Percentiles rank a stretch among this genome's conserved stretches.
phyloP scores from a whole-genome alignment of 2,329 filamentous ascomycete genomes.

The Calcarisporium arbuscula region DNA sequence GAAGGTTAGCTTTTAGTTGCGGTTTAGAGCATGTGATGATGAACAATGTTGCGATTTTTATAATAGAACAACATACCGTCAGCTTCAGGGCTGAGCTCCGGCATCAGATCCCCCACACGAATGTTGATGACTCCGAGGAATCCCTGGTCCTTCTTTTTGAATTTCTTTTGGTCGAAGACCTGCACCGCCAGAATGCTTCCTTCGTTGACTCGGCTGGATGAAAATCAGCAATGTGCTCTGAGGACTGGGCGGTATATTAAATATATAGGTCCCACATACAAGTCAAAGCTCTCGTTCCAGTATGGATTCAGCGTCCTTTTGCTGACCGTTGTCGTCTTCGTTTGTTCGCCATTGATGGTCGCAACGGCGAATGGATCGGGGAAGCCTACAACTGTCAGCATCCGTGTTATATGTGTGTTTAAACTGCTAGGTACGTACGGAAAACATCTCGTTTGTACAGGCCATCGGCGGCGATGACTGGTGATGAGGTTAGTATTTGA shows the following conservation, averaged over 20 bases:
- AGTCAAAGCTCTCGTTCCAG: conserved; percentile 98
- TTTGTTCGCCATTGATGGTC: conserved; percentile 96
- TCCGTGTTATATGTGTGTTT: no score
- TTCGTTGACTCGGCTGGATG: conserved; percentile 84
- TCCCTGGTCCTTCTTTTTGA: conserved; percentile 99
- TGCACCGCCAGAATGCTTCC: conserved; percentile 96
- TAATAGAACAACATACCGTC: conserved; percentile 61
- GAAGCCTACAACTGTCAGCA: conserved; percentile 82
- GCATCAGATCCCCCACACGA: conserved; percentile 84
- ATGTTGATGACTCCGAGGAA: conserved; percentile 98
- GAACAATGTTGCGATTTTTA: conserved; percentile 2
- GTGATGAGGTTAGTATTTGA: conserved; percentile 34
- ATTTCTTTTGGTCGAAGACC: conserved; percentile 99
- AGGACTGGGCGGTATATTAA: no score
- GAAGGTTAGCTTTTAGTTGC: conserved; percentile 19
- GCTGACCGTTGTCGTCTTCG: conserved; percentile 93
- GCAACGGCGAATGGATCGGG: conserved; percentile 97
- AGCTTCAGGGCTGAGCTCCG: conserved; percentile 75
- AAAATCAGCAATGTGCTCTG: no score
- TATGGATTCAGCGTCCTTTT: conserved; percentile 99
- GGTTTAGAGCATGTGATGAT: conserved; percentile 17
- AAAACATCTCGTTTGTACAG: conserved; percentile 99
- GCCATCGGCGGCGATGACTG: conserved; percentile 97
- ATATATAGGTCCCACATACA: conserved; percentile 54
- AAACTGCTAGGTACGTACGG: conserved; percentile 71